Percentiles rank a stretch among this genome's conserved stretches.
Conservation (phyloP, 345 rosid species). For the Populus simonii region DNA sequence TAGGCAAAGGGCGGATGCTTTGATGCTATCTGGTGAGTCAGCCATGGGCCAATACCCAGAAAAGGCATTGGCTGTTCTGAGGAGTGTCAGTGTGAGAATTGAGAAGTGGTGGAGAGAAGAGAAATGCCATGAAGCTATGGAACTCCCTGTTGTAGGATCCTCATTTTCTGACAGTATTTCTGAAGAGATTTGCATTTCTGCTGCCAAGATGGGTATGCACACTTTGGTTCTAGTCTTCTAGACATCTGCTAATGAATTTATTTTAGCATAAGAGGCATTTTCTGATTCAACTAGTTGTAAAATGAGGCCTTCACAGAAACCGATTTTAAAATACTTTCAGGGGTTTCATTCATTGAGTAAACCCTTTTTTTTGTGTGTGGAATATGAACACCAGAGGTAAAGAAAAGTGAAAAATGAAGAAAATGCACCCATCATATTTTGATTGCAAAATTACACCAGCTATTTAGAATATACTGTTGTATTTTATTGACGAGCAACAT, state of each 20-base stretch:
- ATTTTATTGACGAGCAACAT: background rate
- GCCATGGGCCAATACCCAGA: conserved; percentile 99
- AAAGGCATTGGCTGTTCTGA: conserved; percentile 84
- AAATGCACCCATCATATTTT: background rate
- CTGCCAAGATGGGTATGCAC: conserved; percentile 94
- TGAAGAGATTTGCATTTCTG: conserved; percentile 94
- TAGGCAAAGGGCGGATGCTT: conserved; percentile 94
- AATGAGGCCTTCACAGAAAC: background rate
- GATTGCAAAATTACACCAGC: background rate
- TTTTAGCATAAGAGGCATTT: background rate
- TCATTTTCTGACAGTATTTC: conserved; percentile 74
- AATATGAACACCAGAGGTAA: background rate
- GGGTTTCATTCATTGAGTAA: background rate
- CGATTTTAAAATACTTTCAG: background rate
- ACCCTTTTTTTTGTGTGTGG: background rate
- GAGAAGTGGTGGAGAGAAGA: conserved; percentile 99
- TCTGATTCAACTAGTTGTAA: background rate
- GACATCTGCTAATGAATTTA: background rate
- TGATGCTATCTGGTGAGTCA: conserved; percentile 99
- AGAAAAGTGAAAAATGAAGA: background rate
- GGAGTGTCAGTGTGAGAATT: conserved; percentile 89
- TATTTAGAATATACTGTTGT: background rate
- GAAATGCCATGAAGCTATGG: conserved; percentile 75
- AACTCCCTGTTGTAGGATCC: conserved; percentile 64
- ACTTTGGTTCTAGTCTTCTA: background rate